Evolutionary conservation across 192 early-diverging fungal species (phyloP), one percentile per base, ranked within the genome.

Genomic region (Coemansia sp.): DNA sequence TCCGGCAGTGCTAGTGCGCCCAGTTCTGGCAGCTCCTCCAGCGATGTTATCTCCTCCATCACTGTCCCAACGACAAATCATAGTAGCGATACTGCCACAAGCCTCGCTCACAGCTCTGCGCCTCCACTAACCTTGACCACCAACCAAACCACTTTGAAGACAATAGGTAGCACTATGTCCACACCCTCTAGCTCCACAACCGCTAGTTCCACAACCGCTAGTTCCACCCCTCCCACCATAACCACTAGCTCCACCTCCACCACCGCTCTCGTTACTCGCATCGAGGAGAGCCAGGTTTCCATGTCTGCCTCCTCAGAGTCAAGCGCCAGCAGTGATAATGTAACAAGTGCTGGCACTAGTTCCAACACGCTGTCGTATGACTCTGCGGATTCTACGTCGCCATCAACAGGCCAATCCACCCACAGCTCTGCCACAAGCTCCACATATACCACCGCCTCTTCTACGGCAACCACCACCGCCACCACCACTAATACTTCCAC

Each of bases 331-430:
- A 45, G 51, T 25, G 25, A 15, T 41, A 11, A 32, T 6, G 54
- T n/a, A 31, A 57, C 54, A 8, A 57, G 54, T 57, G 54, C 31
- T 57, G 32, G 54, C 54, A 57, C 54, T 57, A 57, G 54, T 31
- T 57, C 54, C n/a, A n/a, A 57, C 54, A 17, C 32, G n/a, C 32
- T 36, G 31, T n/a, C 54, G 54, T 57, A 25, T 57, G 31, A 14
- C 27, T 57, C 54, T 35, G n/a, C 17, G 7, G 31, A 0, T 36
- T 19, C 54, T 38, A 11, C 10, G 37, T 38, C 37, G 37, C 10
- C 37, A 38, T 5, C 10, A 7, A 11, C 37, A 5, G 10, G 5
- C 37, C 29, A 65, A n/a, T 3, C 20, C 20, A n/a, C 27, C 17
- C 29, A 31, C 27, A 32, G 27, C 51, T 32, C 51, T 31, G 27